Percentiles rank a stretch among this genome's conserved stretches.
These are phyloP conservation scores for Candida tammaniensis DNA, from an alignment of 805 yeast species.

Conservation along the genomic window DNA sequence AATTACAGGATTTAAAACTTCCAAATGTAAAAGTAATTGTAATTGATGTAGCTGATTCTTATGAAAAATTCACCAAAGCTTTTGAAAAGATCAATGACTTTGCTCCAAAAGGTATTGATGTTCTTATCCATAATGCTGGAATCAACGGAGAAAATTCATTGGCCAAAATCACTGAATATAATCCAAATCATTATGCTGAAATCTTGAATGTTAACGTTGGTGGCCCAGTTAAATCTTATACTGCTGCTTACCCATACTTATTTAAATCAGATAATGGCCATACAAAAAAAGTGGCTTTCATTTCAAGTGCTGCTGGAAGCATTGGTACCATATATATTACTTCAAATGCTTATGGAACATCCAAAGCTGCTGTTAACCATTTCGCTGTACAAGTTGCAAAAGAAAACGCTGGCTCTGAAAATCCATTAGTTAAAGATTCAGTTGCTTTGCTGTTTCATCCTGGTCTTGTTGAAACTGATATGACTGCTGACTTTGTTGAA, in stretches of 20 bases:
- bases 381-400: conserved; percentile 20
- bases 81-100: conserved; percentile 8
- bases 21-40: conserved; percentile 8
- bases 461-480: conserved; percentile 26
- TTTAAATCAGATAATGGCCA: conserved; percentile 10
- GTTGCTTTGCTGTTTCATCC: conserved; percentile 29
- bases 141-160: conserved; percentile 5
- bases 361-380: conserved; percentile 37
- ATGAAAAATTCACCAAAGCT: conserved; percentile 5
- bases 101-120: conserved; percentile 23
- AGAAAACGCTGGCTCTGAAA: conserved; percentile 12
- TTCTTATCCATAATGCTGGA: conserved; percentile 34
- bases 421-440: conserved; percentile 1
- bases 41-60: conserved; percentile 6
- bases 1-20: conserved; percentile 2
- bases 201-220: conserved; percentile 7
- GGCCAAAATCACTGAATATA: neutral
- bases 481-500: neutral
- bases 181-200: conserved; percentile 2
- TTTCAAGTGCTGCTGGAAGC: conserved; percentile 18
- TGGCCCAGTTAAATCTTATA: conserved; percentile 15
- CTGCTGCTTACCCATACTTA: conserved; percentile 26
- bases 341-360: conserved; percentile 25
- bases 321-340: conserved; percentile 1
- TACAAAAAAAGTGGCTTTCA: conserved; percentile 22